Base-by-base conservation (phyloP, 345 rosid genomes). In the Psidium friedrichsthalianum region DNA sequence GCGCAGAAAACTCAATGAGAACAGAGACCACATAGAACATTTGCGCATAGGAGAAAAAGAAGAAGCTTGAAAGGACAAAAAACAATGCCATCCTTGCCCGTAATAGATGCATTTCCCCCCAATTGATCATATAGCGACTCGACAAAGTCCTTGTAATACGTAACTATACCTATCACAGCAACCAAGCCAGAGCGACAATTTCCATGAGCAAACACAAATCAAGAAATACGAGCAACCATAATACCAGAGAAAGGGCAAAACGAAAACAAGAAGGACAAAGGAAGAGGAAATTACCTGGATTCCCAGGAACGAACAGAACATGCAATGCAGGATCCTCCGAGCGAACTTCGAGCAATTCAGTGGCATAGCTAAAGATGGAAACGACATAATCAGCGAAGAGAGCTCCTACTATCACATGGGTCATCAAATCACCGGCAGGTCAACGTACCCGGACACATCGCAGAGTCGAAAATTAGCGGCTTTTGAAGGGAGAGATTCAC, bases 271-370 rank as follows among this genome's bases (percentile, higher is more conserved):
- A 27, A 49, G 32, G 36, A 29, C 53, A 61, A 53, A 49, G 10
- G 52, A 53, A 49, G 54, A 15, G 52, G 15, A 29, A 51, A 54
- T 87, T 85, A 93, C 98, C 98, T 85, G 98, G 97, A 89, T 95
- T 95, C 56, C 98, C 99, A 82, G 97, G 98, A n/a, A 95, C 90
- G 83, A 95, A 86, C 88, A 95, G 85, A 82, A 97, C 92, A 86
- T 90, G 92, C 82, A 94, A 83, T 81, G 54, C 86, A 51, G 96
- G 98, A 84, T 93, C 88, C 83, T 93, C 95, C 69, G 98, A 89
- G 74, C 76, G 86, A 89, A 97, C 87, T 87, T 95, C 98, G 82
- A 95, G 92, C 58, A 96, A 52, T 91, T 94, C 97, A 27, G 97
- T 93, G 69, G 91, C 90, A 59, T 59, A 91, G 84, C 99, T 95